Conservation (phyloP, 371 early-diverging fungal species). For the Mortierella sp. region DNA sequence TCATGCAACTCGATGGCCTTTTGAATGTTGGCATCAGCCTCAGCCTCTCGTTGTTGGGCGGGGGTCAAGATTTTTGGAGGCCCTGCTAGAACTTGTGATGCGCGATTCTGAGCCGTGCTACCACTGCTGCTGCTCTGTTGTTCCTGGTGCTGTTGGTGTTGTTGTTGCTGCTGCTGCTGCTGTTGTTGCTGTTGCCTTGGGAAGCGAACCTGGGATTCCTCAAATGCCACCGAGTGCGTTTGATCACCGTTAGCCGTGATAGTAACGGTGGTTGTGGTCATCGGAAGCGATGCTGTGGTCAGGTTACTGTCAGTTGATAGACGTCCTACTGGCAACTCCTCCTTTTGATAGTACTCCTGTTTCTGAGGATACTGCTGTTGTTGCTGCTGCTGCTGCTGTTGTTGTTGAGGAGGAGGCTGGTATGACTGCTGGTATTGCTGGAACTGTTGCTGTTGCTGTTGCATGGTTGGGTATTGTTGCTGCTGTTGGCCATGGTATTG, state of each 20-base stretch:
- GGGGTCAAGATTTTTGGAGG: constrained; percentile 30
- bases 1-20: constrained; percentile 77
- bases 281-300: background rate
- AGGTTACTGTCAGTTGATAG: background rate
- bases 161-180: background rate
- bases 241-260: constrained; percentile 30
- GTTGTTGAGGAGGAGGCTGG: background rate
- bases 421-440: constrained; percentile 2
- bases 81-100: background rate
- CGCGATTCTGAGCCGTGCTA: background rate
- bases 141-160: background rate
- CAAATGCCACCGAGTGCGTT: constrained; percentile 30
- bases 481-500: constrained; percentile 10
- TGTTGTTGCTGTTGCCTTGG: background rate
- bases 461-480: background rate
- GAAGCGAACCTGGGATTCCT: constrained; percentile 16
- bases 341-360: background rate
- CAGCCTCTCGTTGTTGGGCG: constrained; percentile 51
- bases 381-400: constrained; percentile 26
- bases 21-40: constrained; percentile 67
- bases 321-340: background rate
- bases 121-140: background rate
- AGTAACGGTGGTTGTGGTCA: constrained; percentile 27
- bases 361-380: constrained; percentile 11
- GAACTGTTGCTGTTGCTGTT: background rate